These are phyloP conservation scores for Avena sativa DNA, from an alignment of 176 grass and related monocot genomes.

Conservation along the genomic window DNA sequence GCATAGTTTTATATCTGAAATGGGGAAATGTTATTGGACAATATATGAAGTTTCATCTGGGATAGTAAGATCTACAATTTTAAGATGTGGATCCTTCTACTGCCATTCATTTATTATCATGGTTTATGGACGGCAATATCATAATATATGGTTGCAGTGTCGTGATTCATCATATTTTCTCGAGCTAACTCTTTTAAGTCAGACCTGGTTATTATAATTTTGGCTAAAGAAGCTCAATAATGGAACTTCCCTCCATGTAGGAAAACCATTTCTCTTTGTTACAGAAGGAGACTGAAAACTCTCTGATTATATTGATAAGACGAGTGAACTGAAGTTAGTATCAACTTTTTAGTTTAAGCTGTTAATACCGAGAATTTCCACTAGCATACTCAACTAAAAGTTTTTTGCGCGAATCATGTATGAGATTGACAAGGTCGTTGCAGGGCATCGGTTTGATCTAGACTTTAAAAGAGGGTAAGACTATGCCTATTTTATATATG, in stretches of 20 bases:
- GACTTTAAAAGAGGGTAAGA: constrained; percentile 96
- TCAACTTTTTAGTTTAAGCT: constrained; percentile 33
- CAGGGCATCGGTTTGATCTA: constrained; percentile 88
- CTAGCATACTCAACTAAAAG: neutral
- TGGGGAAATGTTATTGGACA: too few species aligned
- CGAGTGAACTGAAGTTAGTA: constrained; percentile 85
- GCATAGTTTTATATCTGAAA: too few species aligned
- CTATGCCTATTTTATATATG: constrained; percentile 31
- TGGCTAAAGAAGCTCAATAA: constrained; percentile 4
- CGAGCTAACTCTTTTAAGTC: too few species aligned
- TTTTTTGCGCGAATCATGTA: constrained; percentile 53
- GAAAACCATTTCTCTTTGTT: constrained; percentile 88
- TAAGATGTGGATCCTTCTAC: too few species aligned
- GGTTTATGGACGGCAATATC: too few species aligned
- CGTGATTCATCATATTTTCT: too few species aligned
- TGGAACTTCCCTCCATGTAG: constrained; percentile 43
- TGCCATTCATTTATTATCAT: too few species aligned
- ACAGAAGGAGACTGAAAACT: constrained; percentile 89
- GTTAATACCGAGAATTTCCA: constrained; percentile 30
- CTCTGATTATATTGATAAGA: constrained; percentile 81
- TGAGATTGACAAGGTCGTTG: constrained; percentile 96
- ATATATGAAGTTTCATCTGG: too few species aligned
- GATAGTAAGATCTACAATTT: too few species aligned
- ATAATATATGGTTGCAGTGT: too few species aligned
- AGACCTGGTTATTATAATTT: too few species aligned